Evolutionary conservation across 768 basidiomycete genomes (phyloP).

Genomic region (Pleurotus sapidus): DNA sequence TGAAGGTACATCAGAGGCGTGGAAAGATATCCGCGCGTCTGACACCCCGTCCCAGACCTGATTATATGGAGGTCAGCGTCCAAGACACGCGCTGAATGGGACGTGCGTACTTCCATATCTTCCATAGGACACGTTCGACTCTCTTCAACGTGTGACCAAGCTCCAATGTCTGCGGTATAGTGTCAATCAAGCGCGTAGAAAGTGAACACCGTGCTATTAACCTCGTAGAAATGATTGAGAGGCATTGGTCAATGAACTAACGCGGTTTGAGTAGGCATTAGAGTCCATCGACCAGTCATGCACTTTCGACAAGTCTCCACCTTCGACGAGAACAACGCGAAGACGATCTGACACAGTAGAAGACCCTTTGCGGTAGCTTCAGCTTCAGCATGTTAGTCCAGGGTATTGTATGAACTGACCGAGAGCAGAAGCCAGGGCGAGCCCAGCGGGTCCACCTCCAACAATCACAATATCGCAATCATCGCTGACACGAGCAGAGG

Average conservation of each 20-base stretch:
- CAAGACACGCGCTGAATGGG: not conserved
- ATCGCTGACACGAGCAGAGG: conserved; percentile 19
- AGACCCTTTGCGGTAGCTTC: conserved; percentile 39
- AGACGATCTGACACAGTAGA: conserved; percentile 50
- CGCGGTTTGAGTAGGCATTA: conserved; percentile 73
- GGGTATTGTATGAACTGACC: conserved; percentile 40
- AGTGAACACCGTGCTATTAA: conserved; percentile 23
- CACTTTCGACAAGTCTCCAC: conserved; percentile 67
- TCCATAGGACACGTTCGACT: conserved; percentile 69
- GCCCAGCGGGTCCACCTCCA: conserved; percentile 90
- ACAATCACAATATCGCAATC: conserved; percentile 90
- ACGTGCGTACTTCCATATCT: conserved; percentile 73
- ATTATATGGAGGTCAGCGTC: not conserved
- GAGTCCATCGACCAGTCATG: conserved; percentile 60
- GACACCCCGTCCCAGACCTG: conserved; percentile 94
- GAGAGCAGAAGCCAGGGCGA: conserved; percentile 85
- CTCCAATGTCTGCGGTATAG: conserved; percentile 61
- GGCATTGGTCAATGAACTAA: conserved; percentile 79
- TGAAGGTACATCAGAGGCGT: conserved; percentile 45
- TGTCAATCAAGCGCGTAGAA: conserved; percentile 3
- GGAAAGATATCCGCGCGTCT: conserved; percentile 73
- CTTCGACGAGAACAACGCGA: conserved; percentile 77
- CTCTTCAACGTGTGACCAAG: conserved; percentile 77
- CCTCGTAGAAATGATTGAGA: conserved; percentile 68
- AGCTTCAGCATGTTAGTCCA: conserved; percentile 1